These are phyloP conservation scores for Erigeron philadelphicus DNA, from an alignment of 140 eudicot genomes.

Conservation along the genomic window DNA sequence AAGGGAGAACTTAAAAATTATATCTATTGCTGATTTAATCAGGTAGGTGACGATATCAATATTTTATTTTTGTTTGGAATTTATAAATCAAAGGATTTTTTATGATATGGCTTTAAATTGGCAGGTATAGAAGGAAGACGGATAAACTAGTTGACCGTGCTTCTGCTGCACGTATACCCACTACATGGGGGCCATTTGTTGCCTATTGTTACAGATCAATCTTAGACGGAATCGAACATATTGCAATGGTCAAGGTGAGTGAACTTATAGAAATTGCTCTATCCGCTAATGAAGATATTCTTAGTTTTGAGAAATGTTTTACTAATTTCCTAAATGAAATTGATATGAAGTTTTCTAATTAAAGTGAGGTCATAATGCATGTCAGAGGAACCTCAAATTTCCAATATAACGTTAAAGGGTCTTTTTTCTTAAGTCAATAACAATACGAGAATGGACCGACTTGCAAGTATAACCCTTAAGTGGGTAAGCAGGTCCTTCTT, in stretches of 20 bases:
- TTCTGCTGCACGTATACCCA: slow-evolving; percentile 66
- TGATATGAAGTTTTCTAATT: not conserved
- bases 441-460: not conserved
- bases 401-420: not conserved
- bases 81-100: not conserved
- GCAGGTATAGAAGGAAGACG: slow-evolving; percentile 66
- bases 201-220: slow-evolving; percentile 59
- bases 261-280: not conserved
- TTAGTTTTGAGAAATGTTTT: not conserved
- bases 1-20: slow-evolving; percentile 47
- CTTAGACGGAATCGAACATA: slow-evolving; percentile 65
- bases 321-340: not conserved
- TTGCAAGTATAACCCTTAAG: not conserved
- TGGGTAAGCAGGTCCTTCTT: not conserved
- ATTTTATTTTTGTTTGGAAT: not conserved
- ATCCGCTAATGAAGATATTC: not conserved
- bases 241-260: slow-evolving; percentile 76
- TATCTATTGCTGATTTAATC: slow-evolving; percentile 73
- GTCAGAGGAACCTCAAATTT: not conserved
- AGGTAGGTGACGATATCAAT: slow-evolving; percentile 35
- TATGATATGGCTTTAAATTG: slow-evolving; percentile 9
- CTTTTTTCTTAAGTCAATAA: not conserved
- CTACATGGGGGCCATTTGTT: slow-evolving; percentile 69
- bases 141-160: slow-evolving; percentile 56
- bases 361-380: not conserved